phyloP scores from a whole-genome alignment of 139 green algal genomes.

The Ettlia oleoabundans region DNA sequence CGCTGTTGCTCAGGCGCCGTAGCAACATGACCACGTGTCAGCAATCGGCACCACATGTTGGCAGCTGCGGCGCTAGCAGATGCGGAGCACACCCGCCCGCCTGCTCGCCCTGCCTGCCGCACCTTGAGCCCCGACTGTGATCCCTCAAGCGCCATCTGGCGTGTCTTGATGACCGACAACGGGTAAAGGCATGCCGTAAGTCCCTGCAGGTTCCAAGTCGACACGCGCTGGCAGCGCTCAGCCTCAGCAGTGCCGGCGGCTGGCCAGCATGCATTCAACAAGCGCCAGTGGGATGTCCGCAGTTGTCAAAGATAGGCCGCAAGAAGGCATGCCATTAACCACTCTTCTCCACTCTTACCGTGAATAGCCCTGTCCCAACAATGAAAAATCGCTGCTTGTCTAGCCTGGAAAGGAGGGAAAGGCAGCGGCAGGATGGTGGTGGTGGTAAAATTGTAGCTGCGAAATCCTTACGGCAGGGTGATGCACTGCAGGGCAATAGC shows the following conservation, averaged over 20 bases:
- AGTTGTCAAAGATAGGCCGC: no score
- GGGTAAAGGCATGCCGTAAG: constrained; percentile 88
- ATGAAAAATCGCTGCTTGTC: constrained; percentile 94
- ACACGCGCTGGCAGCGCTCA: neutral
- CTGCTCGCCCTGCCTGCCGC: no score
- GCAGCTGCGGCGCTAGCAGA: no score
- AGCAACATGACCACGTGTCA: no score
- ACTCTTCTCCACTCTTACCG: neutral
- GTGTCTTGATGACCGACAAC: constrained; percentile 93
- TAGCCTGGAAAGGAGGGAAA: constrained; percentile 56
- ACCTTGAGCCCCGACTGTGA: constrained; percentile 56
- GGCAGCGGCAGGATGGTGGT: no score
- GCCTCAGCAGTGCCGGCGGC: no score
- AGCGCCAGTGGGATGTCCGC: no score
- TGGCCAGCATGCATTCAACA: no score
- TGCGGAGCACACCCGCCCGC: no score
- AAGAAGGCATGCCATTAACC: no score
- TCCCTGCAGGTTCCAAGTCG: constrained; percentile 45
- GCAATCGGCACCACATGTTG: no score
- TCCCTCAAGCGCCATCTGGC: constrained; percentile 79
- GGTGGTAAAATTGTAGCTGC: no score
- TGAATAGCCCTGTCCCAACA: constrained; percentile 53
- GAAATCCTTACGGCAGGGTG: neutral
- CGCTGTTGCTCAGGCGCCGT: constrained; percentile 5
- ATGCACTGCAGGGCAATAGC: neutral